Evolutionary conservation across 208 protist genomes (phyloP), one percentile per base, ranked within the genome.

Genomic region (Phytomonas sp.): DNA sequence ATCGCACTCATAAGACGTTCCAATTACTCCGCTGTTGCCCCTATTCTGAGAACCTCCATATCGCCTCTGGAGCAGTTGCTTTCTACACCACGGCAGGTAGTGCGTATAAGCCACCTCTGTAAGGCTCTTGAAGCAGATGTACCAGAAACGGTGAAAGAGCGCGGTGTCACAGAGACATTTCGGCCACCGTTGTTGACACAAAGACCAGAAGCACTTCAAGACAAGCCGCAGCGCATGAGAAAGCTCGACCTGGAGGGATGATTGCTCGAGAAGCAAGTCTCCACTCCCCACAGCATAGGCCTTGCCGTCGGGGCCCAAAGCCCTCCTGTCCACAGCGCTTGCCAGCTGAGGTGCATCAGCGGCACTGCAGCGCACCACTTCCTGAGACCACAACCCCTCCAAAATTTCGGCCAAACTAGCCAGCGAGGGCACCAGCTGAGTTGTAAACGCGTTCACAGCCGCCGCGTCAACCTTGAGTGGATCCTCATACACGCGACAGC

Each of bases 191-290:
- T 51, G 70, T 0, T 67, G 60, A 28, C 78, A 76, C 36, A 93
- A 78, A 9, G 78, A 83, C 43, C 80, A 76, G 62, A 92, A 66
- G 70, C 85, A 91, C 77, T 96, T 96, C 26, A 86, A 60, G n/a
- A 72, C 67, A 34, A 93, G 66, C 33, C 87, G 87, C 67, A 93
- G 74, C 74, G 87, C 92, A 66, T 93, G 83, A 8, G 79, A 76
- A 7, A 93, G 70, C 67, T 88, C 82, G 2, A 13, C 68, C 28
- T 81, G 74, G 34, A 70, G 64, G 32, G 70, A 9, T 26, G 79
- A 82, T 6, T 81, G 60, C 29, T 82, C 75, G 36, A 91, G 70
- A 31, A 76, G 33, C 56, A 67, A 53, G 32, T 66, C 28, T 23
- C 60, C 46, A 31, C 67, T 71, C 34, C 69, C 67, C 15, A 68